These are phyloP conservation scores for Globisporangium middletonii DNA, from an alignment of 352 stramenopile genomes.

Conservation along the genomic window DNA sequence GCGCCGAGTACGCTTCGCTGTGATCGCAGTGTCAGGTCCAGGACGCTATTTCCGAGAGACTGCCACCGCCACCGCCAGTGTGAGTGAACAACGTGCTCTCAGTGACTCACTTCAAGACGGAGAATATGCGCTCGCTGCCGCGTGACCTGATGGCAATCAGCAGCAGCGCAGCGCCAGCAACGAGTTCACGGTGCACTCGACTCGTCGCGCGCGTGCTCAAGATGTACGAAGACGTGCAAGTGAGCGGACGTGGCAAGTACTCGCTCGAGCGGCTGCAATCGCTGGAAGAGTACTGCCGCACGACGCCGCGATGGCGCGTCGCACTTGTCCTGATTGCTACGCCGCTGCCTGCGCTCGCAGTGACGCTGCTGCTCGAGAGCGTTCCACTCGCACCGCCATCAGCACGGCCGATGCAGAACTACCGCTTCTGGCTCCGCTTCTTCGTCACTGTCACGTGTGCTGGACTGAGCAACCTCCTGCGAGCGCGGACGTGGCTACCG, in stretches of 20 bases:
- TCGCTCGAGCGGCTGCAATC: constrained; percentile 9
- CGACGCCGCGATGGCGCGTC: background rate
- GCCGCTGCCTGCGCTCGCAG: constrained; percentile 12
- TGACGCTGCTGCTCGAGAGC: constrained; percentile 16
- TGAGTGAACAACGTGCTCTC: no score
- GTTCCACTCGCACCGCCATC: constrained; percentile 15
- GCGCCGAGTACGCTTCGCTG: no score
- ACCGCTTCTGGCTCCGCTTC: constrained; percentile 17
- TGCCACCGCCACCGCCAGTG: no score
- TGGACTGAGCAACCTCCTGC: constrained; percentile 8
- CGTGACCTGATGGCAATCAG: no score
- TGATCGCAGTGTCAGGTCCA: no score
- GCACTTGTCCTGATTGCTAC: constrained; percentile 2
- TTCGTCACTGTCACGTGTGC: constrained; percentile 12
- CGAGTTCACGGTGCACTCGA: no score
- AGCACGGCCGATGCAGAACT: constrained; percentile 18
- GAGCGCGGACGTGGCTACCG: constrained; percentile 11
- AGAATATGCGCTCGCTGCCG: no score
- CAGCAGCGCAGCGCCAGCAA: no score
- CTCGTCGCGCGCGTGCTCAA: no score
- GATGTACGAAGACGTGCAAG: background rate
- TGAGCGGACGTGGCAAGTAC: constrained; percentile 10
- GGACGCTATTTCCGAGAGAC: no score
- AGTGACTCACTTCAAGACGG: no score
- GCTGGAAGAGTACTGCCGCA: constrained; percentile 3